phyloP scores from a whole-genome alignment of 2,329 filamentous ascomycete genomes.

The Trichoderma endophyticum region DNA sequence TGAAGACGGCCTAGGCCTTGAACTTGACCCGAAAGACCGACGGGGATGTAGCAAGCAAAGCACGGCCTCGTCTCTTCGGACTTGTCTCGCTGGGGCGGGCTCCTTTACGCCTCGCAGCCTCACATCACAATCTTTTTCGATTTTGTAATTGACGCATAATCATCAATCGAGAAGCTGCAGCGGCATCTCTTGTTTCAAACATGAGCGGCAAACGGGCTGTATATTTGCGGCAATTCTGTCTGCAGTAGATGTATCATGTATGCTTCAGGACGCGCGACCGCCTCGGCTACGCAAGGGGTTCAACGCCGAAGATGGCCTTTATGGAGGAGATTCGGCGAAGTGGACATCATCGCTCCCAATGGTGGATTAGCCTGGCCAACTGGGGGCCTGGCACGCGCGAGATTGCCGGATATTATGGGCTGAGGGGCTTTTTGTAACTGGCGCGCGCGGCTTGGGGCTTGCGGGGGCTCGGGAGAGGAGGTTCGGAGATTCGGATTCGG shows the following conservation, averaged over 20 bases:
- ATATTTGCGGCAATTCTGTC: background rate
- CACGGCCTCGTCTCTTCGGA: background rate
- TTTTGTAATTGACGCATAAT: background rate
- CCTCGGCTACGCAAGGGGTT: background rate
- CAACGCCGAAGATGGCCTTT: background rate
- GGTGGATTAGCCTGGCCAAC: background rate
- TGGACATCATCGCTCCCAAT: background rate
- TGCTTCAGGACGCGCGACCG: background rate
- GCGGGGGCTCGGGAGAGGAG: background rate
- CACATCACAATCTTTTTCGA: background rate
- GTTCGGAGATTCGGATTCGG: conserved; percentile 11
- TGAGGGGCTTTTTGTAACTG: background rate
- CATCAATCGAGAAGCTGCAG: background rate
- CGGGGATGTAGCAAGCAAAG: background rate
- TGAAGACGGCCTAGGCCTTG: background rate
- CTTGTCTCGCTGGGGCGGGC: background rate
- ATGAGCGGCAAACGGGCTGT: background rate
- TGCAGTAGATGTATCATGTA: background rate
- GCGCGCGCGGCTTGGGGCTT: background rate
- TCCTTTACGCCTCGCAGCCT: too few relatives aligned
- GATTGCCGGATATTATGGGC: background rate
- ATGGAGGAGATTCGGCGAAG: conserved; percentile 3
- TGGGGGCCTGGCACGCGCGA: background rate
- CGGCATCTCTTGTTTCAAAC: background rate
- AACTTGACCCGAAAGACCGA: conserved; percentile 6